Percentiles rank a stretch among this genome's conserved stretches.
Evolutionary conservation across 192 early-diverging fungal species (phyloP).

Genomic region (Coemansia sp.): DNA sequence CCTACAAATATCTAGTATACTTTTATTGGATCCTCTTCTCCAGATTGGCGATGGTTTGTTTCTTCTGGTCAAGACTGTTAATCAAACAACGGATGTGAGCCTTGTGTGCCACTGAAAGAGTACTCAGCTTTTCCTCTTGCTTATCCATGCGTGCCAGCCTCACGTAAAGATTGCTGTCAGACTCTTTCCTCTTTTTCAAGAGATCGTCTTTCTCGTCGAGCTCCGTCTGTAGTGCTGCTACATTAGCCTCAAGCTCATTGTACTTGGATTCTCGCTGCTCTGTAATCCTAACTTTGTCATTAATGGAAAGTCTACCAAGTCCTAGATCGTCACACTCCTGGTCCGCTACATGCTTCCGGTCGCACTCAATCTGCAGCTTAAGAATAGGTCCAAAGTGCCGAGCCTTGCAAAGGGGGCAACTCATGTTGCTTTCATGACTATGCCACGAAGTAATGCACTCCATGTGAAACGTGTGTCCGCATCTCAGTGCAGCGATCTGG

Average conservation of each 20-base stretch:
- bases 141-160: not conserved
- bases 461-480: not conserved
- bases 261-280: not conserved
- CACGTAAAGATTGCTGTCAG: not conserved
- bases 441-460: not conserved
- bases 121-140: not conserved
- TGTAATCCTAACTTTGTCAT: not conserved
- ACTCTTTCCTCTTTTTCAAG: not conserved
- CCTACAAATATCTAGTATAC: not conserved
- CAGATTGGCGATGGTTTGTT: not conserved
- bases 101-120: not conserved
- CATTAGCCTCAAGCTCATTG: not conserved
- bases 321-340: not conserved
- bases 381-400: not conserved
- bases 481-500: not conserved
- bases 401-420: slow-evolving; percentile 5
- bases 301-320: not conserved
- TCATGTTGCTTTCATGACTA: not conserved
- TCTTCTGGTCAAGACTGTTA: not conserved
- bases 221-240: not conserved
- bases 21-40: not conserved
- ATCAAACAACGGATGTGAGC: not conserved
- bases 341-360: not conserved
- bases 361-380: not conserved
- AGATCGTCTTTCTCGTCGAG: not conserved